phyloP scores from a whole-genome alignment of 2,329 filamentous ascomycete genomes.

The Clonostachys solani region DNA sequence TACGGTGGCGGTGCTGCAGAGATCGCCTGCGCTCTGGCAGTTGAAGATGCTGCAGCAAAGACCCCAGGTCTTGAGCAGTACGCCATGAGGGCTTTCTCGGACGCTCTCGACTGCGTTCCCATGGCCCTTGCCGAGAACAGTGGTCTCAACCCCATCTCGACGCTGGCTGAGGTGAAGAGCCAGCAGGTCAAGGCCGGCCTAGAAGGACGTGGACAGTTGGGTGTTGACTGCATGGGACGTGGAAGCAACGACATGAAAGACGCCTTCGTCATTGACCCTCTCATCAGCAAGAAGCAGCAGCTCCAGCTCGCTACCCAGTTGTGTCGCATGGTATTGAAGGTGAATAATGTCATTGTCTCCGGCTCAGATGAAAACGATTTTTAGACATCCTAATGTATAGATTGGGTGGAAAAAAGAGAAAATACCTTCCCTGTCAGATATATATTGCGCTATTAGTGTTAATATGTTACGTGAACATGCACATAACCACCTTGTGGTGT shows the following conservation, averaged over 20 bases:
- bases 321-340: constrained; percentile 96
- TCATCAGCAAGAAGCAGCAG: constrained; percentile 98
- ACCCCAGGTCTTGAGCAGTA: constrained; percentile 98
- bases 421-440: background rate
- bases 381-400: constrained; percentile 38
- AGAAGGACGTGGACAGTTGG: constrained; percentile 57
- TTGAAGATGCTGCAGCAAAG: constrained; percentile 92
- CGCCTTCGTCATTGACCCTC: constrained; percentile 94
- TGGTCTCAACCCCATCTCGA: constrained; percentile 92
- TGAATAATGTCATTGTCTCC: constrained; percentile 93
- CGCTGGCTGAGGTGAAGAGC: constrained; percentile 90
- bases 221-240: constrained; percentile 96
- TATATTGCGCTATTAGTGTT: no score
- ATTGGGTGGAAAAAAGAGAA: constrained; percentile 16
- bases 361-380: constrained; percentile 85
- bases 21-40: constrained; percentile 93
- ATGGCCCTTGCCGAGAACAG: constrained; percentile 98
- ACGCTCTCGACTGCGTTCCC: constrained; percentile 87
- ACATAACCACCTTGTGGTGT: no score
- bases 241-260: constrained; percentile 97
- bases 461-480: no score
- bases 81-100: constrained; percentile 95
- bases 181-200: constrained; percentile 78
- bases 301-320: constrained; percentile 93
- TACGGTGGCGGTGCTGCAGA: constrained; percentile 97